Evolutionary conservation across 2,329 filamentous ascomycete genomes (phyloP).

Genomic region (Fonsecaea monophora): DNA sequence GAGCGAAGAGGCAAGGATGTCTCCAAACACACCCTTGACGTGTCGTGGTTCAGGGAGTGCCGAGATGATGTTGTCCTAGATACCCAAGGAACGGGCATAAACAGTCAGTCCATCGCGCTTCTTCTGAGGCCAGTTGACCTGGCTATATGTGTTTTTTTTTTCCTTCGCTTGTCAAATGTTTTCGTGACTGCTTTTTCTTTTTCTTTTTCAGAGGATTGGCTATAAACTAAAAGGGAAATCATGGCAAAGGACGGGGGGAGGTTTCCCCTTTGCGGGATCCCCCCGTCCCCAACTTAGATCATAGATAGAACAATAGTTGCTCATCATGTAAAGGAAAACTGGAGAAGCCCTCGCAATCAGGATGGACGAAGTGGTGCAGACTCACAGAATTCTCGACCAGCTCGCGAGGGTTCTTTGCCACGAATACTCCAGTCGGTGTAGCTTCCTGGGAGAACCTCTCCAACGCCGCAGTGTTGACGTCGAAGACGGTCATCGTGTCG

Average conservation of each 20-base stretch:
- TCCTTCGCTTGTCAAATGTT: too few species aligned
- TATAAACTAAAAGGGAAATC: slow-evolving; percentile 67
- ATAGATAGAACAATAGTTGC: slow-evolving; percentile 61
- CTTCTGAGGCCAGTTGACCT: too few species aligned
- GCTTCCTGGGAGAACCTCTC: slow-evolving; percentile 64
- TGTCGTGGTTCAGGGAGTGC: slow-evolving; percentile 89
- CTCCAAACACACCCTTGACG: slow-evolving; percentile 79
- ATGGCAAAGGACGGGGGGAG: slow-evolving; percentile 53
- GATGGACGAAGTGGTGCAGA: slow-evolving; percentile 27
- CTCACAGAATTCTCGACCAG: slow-evolving; percentile 72
- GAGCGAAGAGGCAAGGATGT: slow-evolving; percentile 71
- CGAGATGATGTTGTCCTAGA: slow-evolving; percentile 82
- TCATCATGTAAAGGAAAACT: slow-evolving; percentile 56
- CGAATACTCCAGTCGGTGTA: slow-evolving; percentile 57
- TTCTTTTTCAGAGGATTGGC: slow-evolving; percentile 74
- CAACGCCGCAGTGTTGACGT: slow-evolving; percentile 66
- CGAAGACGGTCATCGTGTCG: slow-evolving; percentile 69
- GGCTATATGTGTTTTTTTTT: too few species aligned
- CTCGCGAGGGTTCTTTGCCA: slow-evolving; percentile 65
- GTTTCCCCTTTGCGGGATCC: slow-evolving; percentile 44
- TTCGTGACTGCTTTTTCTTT: background rate
- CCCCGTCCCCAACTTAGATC: slow-evolving; percentile 74
- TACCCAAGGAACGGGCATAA: background rate
- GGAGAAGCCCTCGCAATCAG: slow-evolving; percentile 1
- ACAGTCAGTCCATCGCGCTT: slow-evolving; percentile 8